Evolutionary conservation across 1,284 basidiomycete genomes (phyloP), one percentile per base, ranked within the genome.

Genomic region (Pseudozyma sp.): DNA sequence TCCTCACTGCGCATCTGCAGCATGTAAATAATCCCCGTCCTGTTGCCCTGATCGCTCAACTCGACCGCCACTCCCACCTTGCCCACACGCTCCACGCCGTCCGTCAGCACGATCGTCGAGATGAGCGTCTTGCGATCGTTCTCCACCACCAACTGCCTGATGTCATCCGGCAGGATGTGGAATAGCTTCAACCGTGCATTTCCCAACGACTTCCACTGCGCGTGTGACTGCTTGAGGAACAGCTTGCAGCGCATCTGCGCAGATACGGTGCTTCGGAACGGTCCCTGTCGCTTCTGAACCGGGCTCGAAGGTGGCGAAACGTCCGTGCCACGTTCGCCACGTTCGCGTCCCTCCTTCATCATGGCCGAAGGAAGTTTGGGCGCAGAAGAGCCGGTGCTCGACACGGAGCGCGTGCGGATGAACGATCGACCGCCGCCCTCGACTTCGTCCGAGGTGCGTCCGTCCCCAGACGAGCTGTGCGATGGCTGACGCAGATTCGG

Each of bases 161-260:
- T 87, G 78, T 94, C 92, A 34, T 91, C 92, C 30, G 93, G 93
- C 65, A 89, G 87, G 57, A 89, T 89, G 50, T 87, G 86, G 84
- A 94, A 99, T 50, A 98, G 87, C 83, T 93, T 94, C 68, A 99
- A 88, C 79, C 91, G 90, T 7, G 93, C 94, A 11, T 91, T 87
- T 2, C 97, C 97, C 42, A 99, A 87, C 3, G 92, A 90, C 87
- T 97, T 99, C 97, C 97, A 99, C 84, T 97, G 94, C 29, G 91
- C 91, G 83, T 98, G 95, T 42, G 92, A 90, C 81, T 97, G 94
- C 84, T 99, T 92, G 57, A 97, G 87, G 87, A 98, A 99, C 35
- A 98, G 91, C 85, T 99, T 98, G 89, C 96, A 98, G 84, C 96
- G 95, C 93, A 97, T 97, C 81, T 94, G 90, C n/a, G 93, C 94